Conservation (phyloP, 1,139 yeast genomes). For the Candida dubliniensis region DNA sequence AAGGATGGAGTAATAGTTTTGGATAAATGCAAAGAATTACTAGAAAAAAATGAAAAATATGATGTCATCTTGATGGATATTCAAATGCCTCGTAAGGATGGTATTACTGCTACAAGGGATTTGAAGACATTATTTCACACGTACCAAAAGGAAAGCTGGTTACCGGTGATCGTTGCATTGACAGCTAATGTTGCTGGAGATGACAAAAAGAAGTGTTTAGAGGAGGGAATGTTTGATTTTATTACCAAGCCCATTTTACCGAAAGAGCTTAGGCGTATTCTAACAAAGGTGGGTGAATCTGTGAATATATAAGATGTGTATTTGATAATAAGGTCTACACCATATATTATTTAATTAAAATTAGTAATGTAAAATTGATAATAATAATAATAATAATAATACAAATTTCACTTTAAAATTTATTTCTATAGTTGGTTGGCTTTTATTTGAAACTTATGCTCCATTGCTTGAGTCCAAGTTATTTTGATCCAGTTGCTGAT, state of each 20-base stretch:
- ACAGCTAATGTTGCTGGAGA: constrained; percentile 62
- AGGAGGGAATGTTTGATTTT: constrained; percentile 57
- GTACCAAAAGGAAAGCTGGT: constrained; percentile 25
- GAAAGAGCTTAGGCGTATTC: constrained; percentile 39
- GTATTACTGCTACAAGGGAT: constrained; percentile 45
- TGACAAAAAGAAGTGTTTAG: constrained; percentile 47
- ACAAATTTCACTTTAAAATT: too few species aligned
- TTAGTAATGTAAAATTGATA: too few species aligned
- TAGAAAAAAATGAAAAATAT: constrained; percentile 34
- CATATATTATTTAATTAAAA: too few species aligned
- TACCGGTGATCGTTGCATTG: constrained; percentile 50
- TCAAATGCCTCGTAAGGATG: constrained; percentile 56
- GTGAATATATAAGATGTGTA: constrained; percentile 1
- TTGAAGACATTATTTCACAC: constrained; percentile 23
- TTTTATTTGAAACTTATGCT: too few species aligned
- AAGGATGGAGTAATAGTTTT: constrained; percentile 53
- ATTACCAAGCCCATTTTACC: constrained; percentile 58
- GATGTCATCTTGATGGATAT: constrained; percentile 55
- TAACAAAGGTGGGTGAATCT: constrained; percentile 15
- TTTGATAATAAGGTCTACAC: not conserved
- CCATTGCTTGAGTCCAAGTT: too few species aligned
- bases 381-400: too few species aligned
- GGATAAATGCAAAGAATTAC: constrained; percentile 31
- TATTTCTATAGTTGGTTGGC: too few species aligned
- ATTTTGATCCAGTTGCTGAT: constrained; percentile 6